Base-by-base conservation (phyloP, 306 rosid species). In the Cucurbita ficifolia region DNA sequence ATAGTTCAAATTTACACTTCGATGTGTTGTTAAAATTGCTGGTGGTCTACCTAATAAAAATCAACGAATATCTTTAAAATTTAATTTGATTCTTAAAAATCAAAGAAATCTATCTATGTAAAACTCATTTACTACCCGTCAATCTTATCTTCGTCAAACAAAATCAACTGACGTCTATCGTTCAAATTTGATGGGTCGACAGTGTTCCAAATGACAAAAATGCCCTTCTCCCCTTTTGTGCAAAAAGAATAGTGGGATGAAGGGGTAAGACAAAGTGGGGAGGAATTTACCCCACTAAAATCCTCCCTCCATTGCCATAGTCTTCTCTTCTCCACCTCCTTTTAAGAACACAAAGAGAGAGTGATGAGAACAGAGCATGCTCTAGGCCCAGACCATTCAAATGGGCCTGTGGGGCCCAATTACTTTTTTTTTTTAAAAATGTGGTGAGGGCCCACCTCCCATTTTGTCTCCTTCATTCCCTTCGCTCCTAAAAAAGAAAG, bases 381-480 rank as follows among this genome's bases (percentile, higher is more conserved):
- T 11, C 45, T 22, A 42, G 72, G 72, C 72, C 72, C 72, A 67
- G 49, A 45, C 12, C 10, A 67, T 39, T 9, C 13, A 35, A 72
- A 72, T 53, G 76, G 76, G 76, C 40, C 19, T 1, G 76, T 72
- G 76, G 75, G 62, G 72, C 64, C 76, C 65, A 36, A 38, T 52
- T 5, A 42, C 40, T 21, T 1, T 69, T 21, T 43, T 43, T 22
- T 40, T 0, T 0, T 6, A 33, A 59, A 39, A 48, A 6, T 10
- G 12, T 67, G 5, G 39, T 54, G 35, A n/a, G 72, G 65, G 9
- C 65, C 76, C 76, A 55, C 65, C 6, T 21, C 1, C 7, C 19
- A 73, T 21, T 54, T 54, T 73, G 76, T 73, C 64, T 55, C 53
- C 76, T 38, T 72, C 76, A 72, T 72, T 72, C 76, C 63, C 76